Conservation (phyloP, 192 early-diverging fungal genomes). For the Pilobolus umbonatus region DNA sequence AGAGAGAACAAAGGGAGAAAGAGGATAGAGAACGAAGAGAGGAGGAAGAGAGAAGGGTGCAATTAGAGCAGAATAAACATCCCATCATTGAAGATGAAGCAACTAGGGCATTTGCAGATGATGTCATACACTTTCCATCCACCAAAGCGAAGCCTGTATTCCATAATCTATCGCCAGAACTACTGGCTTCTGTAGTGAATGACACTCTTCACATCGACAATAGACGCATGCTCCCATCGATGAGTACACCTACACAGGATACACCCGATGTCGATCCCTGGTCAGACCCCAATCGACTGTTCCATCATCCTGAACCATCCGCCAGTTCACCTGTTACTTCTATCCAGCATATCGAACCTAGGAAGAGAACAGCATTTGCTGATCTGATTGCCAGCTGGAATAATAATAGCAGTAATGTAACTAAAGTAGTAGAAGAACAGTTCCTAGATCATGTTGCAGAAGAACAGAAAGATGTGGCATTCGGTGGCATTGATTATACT, state of each 20-base stretch:
- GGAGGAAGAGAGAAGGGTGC: not conserved
- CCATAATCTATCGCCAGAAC: conserved; percentile 2
- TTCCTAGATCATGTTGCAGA: conserved; percentile 17
- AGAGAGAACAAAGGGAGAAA: not conserved
- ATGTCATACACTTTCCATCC: conserved; percentile 1
- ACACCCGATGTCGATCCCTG: conserved; percentile 5
- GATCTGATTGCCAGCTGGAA: conserved; percentile 30
- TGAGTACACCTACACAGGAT: conserved; percentile 6
- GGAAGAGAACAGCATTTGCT: conserved; percentile 24
- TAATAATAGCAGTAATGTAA: not conserved
- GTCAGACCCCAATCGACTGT: not conserved
- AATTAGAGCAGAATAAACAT: not conserved
- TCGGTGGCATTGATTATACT: conserved; percentile 19
- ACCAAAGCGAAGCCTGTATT: not conserved
- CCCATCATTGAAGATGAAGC: conserved; percentile 28
- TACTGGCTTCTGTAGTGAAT: not conserved
- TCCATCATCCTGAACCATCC: conserved; percentile 1
- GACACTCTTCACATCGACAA: not conserved
- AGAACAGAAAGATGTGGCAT: conserved; percentile 27
- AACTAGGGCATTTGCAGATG: conserved; percentile 26
- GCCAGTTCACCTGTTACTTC: conserved; percentile 8
- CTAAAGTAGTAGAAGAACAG: conserved; percentile 1
- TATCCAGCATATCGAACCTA: conserved; percentile 11
- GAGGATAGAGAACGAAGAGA: not conserved
- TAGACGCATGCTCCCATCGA: not conserved